Percentiles rank a stretch among this genome's conserved stretches.
phyloP scores from a whole-genome alignment of 805 yeast genomes.

The Wickerhamiella vanderwaltii region DNA sequence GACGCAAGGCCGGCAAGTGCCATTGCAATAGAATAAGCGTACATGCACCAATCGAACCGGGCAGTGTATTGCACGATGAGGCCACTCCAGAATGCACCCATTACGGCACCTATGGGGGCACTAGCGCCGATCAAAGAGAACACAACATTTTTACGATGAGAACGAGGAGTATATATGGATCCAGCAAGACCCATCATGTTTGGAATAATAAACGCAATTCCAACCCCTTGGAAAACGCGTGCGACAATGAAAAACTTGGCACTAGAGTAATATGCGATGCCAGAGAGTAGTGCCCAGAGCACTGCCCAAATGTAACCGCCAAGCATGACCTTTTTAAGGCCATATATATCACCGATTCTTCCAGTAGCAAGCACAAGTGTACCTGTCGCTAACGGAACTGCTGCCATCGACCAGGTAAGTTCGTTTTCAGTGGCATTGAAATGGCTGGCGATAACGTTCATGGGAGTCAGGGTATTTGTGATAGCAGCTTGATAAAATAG shows the following conservation, averaged over 20 bases:
- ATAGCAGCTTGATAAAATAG: slow-evolving; percentile 32
- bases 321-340: slow-evolving; percentile 42
- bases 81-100: slow-evolving; percentile 39
- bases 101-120: slow-evolving; percentile 50
- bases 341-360: slow-evolving; percentile 59
- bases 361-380: slow-evolving; percentile 61
- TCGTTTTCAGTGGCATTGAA: slow-evolving; percentile 24
- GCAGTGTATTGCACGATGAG: slow-evolving; percentile 17
- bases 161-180: slow-evolving; percentile 18
- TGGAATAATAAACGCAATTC: slow-evolving; percentile 48
- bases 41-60: slow-evolving; percentile 29
- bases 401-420: slow-evolving; percentile 55
- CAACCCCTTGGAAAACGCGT: slow-evolving; percentile 55
- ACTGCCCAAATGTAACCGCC: slow-evolving; percentile 45
- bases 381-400: slow-evolving; percentile 59
- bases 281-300: slow-evolving; percentile 49
- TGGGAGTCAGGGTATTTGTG: slow-evolving; percentile 25
- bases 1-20: slow-evolving; percentile 12
- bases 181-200: slow-evolving; percentile 48
- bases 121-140: slow-evolving; percentile 48
- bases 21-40: slow-evolving; percentile 31
- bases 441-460: slow-evolving; percentile 24
- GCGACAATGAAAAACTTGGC: slow-evolving; percentile 27
- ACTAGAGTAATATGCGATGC: slow-evolving; percentile 39
- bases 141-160: slow-evolving; percentile 37